A percentile compares a stretch with the other conserved stretches of the same genome.
Evolutionary conservation across 768 basidiomycete genomes (phyloP).

Genomic region (Thelephora aurantiotincta): DNA sequence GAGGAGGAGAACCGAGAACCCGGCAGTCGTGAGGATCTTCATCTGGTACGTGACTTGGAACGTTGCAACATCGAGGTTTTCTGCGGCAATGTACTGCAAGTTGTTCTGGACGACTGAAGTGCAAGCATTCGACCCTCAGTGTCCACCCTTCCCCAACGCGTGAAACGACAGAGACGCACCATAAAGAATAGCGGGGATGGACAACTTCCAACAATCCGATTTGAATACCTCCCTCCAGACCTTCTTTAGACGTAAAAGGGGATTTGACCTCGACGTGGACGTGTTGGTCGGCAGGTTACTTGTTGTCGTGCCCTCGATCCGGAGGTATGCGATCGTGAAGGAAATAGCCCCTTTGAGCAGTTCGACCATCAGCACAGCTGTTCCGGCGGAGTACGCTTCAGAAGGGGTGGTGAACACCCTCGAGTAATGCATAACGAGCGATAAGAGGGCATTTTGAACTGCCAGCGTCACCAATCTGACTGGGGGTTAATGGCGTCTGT

Average conservation of each 20-base stretch:
- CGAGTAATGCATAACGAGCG: constrained; percentile 95
- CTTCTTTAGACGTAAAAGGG: constrained; percentile 34
- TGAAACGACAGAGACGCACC: neutral
- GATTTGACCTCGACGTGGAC: constrained; percentile 17
- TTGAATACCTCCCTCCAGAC: constrained; percentile 67
- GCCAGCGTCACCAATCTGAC: constrained; percentile 72
- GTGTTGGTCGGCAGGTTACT: constrained; percentile 5
- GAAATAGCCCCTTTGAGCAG: constrained; percentile 87
- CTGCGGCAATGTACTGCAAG: constrained; percentile 88
- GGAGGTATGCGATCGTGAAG: constrained; percentile 63
- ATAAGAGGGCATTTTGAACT: constrained; percentile 81
- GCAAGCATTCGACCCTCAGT: neutral
- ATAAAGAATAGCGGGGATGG: constrained; percentile 43
- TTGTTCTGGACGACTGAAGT: constrained; percentile 78
- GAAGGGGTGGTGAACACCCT: constrained; percentile 67
- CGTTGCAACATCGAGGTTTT: constrained; percentile 88
- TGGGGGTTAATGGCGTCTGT: neutral
- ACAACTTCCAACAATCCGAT: constrained; percentile 91
- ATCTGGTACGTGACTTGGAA: constrained; percentile 97
- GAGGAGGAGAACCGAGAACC: constrained; percentile 72
- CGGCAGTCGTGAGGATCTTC: constrained; percentile 93
- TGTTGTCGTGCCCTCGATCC: constrained; percentile 27
- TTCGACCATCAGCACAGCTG: constrained; percentile 90
- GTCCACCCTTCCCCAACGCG: neutral
- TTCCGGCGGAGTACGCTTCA: constrained; percentile 79